A percentile compares a stretch with the other conserved stretches of the same genome.
Conservation (phyloP, 164 flowering plant species). For the Magnolia sinica region DNA sequence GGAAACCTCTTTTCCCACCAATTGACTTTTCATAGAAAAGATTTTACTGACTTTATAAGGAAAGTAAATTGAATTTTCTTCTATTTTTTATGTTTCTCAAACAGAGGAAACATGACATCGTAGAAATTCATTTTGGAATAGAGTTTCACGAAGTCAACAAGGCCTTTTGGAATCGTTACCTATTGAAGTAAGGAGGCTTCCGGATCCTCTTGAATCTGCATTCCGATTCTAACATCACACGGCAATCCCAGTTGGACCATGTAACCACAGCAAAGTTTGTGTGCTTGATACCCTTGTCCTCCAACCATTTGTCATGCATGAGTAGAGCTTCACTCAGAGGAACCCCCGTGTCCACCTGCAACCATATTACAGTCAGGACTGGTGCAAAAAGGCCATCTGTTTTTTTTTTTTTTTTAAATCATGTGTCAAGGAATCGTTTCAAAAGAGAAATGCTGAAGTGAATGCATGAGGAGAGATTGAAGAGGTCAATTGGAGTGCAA, state of each 20-base stretch:
- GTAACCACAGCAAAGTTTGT: slow-evolving; percentile 92
- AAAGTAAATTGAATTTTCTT: too few relatives aligned
- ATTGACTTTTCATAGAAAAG: too few relatives aligned
- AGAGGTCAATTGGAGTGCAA: background rate
- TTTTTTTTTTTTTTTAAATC: background rate
- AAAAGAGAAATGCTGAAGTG: background rate
- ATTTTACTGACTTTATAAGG: too few relatives aligned
- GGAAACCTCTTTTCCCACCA: too few relatives aligned
- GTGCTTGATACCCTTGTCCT: slow-evolving; percentile 77
- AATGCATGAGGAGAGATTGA: too few relatives aligned
- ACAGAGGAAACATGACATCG: too few relatives aligned
- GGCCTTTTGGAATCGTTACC: slow-evolving; percentile 34
- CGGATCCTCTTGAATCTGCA: slow-evolving; percentile 83
- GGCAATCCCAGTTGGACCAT: slow-evolving; percentile 98
- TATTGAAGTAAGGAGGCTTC: slow-evolving; percentile 89
- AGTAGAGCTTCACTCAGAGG: slow-evolving; percentile 82
- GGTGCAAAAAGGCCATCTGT: background rate
- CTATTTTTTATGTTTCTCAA: too few relatives aligned
- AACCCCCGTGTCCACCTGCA: slow-evolving; percentile 93
- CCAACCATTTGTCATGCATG: slow-evolving; percentile 93
- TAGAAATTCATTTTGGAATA: too few relatives aligned
- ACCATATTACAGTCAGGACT: slow-evolving; percentile 3
- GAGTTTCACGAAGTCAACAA: too few relatives aligned
- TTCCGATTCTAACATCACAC: slow-evolving; percentile 93
- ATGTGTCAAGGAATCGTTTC: background rate